These are phyloP conservation scores for Penstemon newberryi DNA, from an alignment of 257 asterid genomes.

Conservation along the genomic window DNA sequence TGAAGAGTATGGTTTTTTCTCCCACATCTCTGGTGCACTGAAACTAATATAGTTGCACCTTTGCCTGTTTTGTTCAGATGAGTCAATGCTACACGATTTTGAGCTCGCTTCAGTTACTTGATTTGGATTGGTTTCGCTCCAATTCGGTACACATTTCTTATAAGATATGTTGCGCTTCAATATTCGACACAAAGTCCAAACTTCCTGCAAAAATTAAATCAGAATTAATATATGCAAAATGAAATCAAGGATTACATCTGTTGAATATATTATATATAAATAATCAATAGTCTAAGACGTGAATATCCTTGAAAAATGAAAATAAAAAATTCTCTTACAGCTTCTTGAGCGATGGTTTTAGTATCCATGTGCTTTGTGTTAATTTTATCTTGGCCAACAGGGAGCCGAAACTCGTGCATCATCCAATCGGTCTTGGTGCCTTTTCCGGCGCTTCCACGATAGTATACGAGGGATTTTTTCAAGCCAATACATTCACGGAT, in stretches of 20 bases:
- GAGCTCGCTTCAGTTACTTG: too few species aligned
- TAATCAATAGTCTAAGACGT: background rate
- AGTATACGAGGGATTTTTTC: slow-evolving; percentile 56
- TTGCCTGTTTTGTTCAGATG: slow-evolving; percentile 11
- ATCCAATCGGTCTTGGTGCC: slow-evolving; percentile 59
- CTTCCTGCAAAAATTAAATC: slow-evolving; percentile 27
- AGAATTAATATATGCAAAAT: background rate
- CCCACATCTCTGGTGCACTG: background rate
- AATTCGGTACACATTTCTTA: too few species aligned
- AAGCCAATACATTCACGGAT: slow-evolving; percentile 38
- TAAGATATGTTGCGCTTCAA: background rate
- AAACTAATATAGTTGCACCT: slow-evolving; percentile 13
- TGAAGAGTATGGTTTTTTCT: background rate
- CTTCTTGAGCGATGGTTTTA: slow-evolving; percentile 31
- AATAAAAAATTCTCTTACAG: slow-evolving; percentile 24
- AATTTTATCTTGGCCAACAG: slow-evolving; percentile 9
- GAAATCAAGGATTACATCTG: background rate
- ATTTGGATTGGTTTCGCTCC: too few species aligned
- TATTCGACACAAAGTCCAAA: slow-evolving; percentile 38
- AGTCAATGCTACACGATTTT: background rate
- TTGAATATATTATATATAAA: background rate
- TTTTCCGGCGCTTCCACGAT: slow-evolving; percentile 52
- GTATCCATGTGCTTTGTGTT: background rate
- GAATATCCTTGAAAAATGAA: background rate
- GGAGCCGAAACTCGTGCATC: slow-evolving; percentile 62